A percentile compares a stretch with the other conserved stretches of the same genome.
Evolutionary conservation across 352 stramenopile genomes (phyloP).

Genomic region (Pythium graminicola): DNA sequence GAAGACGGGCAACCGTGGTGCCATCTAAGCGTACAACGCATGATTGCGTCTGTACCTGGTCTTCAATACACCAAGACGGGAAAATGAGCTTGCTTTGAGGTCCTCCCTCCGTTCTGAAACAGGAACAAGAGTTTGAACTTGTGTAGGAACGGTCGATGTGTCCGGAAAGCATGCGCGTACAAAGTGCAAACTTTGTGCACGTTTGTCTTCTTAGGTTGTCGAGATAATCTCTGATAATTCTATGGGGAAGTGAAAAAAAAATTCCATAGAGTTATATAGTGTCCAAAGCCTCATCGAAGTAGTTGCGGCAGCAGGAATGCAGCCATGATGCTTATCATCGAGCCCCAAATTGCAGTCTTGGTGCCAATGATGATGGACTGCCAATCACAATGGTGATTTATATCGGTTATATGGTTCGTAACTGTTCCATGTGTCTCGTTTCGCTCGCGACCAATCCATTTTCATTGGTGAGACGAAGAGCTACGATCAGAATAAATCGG

Average conservation of each 20-base stretch:
- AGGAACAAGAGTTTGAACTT: not conserved
- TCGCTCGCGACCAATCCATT: slow-evolving; percentile 26
- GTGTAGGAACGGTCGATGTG: not conserved
- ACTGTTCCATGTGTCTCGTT: slow-evolving; percentile 15
- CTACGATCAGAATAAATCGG: slow-evolving; percentile 11
- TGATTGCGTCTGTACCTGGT: slow-evolving; percentile 6
- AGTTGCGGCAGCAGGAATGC: too few species aligned
- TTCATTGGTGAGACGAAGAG: slow-evolving; percentile 6
- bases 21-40: slow-evolving; percentile 52
- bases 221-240: slow-evolving; percentile 32
- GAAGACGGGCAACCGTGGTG: slow-evolving; percentile 87
- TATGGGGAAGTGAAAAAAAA: slow-evolving; percentile 25
- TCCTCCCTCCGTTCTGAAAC: slow-evolving; percentile 5
- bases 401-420: slow-evolving; percentile 21
- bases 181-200: not conserved
- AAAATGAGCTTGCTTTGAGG: slow-evolving; percentile 26
- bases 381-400: slow-evolving; percentile 3
- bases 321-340: too few species aligned
- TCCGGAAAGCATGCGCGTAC: not conserved
- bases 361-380: too few species aligned
- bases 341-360: too few species aligned
- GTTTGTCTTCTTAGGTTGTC: slow-evolving; percentile 32
- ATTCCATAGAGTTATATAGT: too few species aligned
- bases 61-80: slow-evolving; percentile 20
- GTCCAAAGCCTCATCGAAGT: too few species aligned